phyloP scores from a whole-genome alignment of 306 rosid genomes.

The Quercus cerris region DNA sequence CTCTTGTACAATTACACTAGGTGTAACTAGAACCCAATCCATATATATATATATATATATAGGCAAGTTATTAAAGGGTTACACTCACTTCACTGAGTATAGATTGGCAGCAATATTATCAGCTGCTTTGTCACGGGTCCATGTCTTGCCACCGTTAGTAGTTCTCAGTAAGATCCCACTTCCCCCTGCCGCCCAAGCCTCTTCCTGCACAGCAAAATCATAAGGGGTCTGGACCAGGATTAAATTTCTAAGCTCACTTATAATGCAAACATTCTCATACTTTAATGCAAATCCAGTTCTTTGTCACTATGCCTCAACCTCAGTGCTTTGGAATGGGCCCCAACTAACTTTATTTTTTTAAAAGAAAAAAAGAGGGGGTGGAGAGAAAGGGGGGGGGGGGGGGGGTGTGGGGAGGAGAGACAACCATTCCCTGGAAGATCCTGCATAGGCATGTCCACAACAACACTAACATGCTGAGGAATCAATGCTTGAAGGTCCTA shows the following conservation, averaged over 20 bases:
- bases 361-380: no score
- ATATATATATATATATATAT: no score
- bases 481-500: no score
- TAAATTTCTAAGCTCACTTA: not conserved
- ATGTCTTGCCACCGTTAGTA: slow-evolving; percentile 88
- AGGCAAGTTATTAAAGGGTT: slow-evolving; percentile 4
- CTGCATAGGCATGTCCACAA: no score
- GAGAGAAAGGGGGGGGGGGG: no score
- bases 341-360: no score
- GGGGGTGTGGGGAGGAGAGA: no score
- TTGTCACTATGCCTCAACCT: not conserved
- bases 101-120: slow-evolving; percentile 96
- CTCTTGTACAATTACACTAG: no score
- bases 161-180: slow-evolving; percentile 88
- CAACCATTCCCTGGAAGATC: no score
- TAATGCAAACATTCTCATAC: not conserved
- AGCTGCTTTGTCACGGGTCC: slow-evolving; percentile 96
- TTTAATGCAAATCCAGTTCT: not conserved
- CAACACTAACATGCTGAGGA: no score
- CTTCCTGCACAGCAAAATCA: slow-evolving; percentile 46
- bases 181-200: slow-evolving; percentile 99
- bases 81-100: slow-evolving; percentile 89
- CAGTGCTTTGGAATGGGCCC: not conserved
- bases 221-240: not conserved
- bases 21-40: no score